Evolutionary conservation across 768 basidiomycete genomes (phyloP).

Genomic region (Crassisporium funariophilum): DNA sequence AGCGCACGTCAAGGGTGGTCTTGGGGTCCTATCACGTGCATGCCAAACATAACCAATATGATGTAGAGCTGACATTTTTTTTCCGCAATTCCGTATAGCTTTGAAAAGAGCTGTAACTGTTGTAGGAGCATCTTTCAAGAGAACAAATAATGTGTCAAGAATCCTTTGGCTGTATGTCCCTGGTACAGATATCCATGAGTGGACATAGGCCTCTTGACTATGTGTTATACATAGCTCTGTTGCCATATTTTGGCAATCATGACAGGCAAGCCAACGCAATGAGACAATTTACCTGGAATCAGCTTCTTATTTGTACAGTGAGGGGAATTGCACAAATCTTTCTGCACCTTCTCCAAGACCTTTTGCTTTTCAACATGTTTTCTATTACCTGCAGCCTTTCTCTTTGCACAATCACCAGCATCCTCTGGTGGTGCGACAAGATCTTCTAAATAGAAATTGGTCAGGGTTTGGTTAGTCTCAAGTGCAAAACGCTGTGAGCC

Average conservation of each 20-base stretch:
- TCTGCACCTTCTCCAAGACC: constrained; percentile 3
- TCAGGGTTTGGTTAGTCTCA: constrained; percentile 26
- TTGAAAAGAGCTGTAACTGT: constrained; percentile 19
- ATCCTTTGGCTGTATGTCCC: constrained; percentile 8
- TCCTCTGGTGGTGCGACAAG: not conserved
- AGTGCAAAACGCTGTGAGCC: constrained; percentile 30
- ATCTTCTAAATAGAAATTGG: constrained; percentile 32
- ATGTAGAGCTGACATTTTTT: no score
- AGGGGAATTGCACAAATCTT: constrained; percentile 16
- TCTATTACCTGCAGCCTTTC: constrained; percentile 5
- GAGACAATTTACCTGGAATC: constrained; percentile 23
- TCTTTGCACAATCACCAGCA: not conserved
- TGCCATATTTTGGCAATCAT: constrained; percentile 34
- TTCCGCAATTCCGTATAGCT: not conserved
- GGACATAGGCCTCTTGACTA: constrained; percentile 25
- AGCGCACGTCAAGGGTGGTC: not conserved
- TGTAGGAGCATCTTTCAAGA: constrained; percentile 24
- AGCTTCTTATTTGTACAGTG: constrained; percentile 19
- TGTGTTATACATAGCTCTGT: constrained; percentile 35
- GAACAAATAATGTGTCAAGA: constrained; percentile 31
- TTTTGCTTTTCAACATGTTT: not conserved
- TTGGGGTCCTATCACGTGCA: not conserved
- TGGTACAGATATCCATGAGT: constrained; percentile 11
- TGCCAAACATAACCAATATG: no score
- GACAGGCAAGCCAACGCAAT: constrained; percentile 36